Evolutionary conservation across 768 basidiomycete genomes (phyloP).

Genomic region (Naganishia vishniacii): DNA sequence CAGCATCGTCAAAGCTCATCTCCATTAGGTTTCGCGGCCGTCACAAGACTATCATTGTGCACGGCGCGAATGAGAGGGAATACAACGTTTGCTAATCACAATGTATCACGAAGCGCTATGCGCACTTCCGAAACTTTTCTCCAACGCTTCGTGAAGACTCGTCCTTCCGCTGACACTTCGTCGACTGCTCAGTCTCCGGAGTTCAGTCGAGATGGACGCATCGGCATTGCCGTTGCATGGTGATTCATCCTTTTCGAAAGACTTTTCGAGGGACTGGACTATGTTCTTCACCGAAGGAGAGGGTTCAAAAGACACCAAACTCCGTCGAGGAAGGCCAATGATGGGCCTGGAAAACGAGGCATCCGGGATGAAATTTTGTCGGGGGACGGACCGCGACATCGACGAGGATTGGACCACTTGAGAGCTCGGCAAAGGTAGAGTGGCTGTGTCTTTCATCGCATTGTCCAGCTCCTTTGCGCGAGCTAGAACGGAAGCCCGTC

Average conservation of each 20-base stretch:
- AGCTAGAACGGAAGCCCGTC: slow-evolving; percentile 4
- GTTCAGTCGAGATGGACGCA: neutral
- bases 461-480: neutral
- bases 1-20: too few relatives aligned
- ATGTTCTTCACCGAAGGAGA: slow-evolving; percentile 15
- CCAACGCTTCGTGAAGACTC: slow-evolving; percentile 1
- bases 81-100: neutral
- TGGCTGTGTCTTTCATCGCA: neutral
- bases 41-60: too few relatives aligned
- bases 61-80: neutral
- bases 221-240: neutral
- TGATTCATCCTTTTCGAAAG: slow-evolving; percentile 5
- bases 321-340: slow-evolving; percentile 7
- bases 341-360: slow-evolving; percentile 5
- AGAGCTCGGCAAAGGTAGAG: neutral
- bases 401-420: neutral
- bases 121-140: slow-evolving; percentile 4
- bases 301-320: neutral
- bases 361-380: neutral
- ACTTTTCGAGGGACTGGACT: slow-evolving; percentile 13
- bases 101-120: too few relatives aligned
- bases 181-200: slow-evolving; percentile 4
- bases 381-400: neutral
- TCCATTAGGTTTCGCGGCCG: too few relatives aligned
- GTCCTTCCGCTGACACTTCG: slow-evolving; percentile 14